phyloP scores from a whole-genome alignment of 768 basidiomycete species.

The Suillus cothurnatus region DNA sequence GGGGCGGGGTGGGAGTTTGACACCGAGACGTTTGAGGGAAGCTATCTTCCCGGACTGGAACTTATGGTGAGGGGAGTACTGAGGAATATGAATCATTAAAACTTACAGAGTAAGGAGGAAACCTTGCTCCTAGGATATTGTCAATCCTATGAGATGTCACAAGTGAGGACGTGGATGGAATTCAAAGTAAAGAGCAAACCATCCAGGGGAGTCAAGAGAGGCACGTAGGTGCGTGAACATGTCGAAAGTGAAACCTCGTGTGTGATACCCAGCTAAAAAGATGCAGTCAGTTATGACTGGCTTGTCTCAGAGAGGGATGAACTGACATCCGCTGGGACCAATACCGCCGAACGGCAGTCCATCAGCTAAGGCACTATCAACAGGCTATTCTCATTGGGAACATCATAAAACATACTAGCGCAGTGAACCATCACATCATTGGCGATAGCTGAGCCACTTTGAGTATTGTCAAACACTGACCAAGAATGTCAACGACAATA shows the following conservation, averaged over 20 bases:
- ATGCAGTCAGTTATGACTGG: not conserved
- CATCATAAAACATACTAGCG: constrained; percentile 42
- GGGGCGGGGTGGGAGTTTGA: constrained; percentile 26
- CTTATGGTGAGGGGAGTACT: not conserved
- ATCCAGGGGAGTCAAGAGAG: constrained; percentile 47
- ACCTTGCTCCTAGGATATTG: constrained; percentile 28
- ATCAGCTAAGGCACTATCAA: constrained; percentile 38
- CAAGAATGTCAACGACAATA: constrained; percentile 6
- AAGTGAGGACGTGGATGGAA: constrained; percentile 5
- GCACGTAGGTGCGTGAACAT: constrained; percentile 76
- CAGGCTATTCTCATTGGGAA: not conserved
- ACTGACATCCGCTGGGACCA: constrained; percentile 72
- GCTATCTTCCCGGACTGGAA: constrained; percentile 28
- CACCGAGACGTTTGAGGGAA: constrained; percentile 20
- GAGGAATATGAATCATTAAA: not conserved
- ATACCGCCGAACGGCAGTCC: constrained; percentile 77
- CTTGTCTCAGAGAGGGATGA: not conserved
- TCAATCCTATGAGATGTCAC: constrained; percentile 22
- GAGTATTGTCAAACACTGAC: constrained; percentile 68
- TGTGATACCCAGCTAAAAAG: constrained; percentile 63
- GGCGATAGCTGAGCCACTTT: constrained; percentile 66
- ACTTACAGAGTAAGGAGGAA: constrained; percentile 31
- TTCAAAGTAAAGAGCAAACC: constrained; percentile 16
- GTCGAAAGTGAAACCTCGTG: constrained; percentile 76
- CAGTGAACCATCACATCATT: constrained; percentile 73